A percentile compares a stretch with the other conserved stretches of the same genome.
Evolutionary conservation across 2,329 filamentous ascomycete species (phyloP).

Genomic region (Paraconiothyrium brasiliense): DNA sequence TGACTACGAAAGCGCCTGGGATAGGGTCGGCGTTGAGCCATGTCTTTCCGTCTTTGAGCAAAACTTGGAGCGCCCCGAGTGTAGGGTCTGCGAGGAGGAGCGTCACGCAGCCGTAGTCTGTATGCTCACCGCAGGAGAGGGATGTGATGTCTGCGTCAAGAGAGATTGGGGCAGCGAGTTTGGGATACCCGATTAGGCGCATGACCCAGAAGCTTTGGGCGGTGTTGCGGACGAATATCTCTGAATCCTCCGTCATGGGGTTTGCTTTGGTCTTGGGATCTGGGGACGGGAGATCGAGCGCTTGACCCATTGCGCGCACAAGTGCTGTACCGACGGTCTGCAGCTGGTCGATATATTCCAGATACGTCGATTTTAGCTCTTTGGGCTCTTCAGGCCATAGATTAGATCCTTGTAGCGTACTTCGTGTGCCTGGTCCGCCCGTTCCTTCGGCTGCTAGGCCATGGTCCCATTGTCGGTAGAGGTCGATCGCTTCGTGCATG

Average conservation of each 20-base stretch:
- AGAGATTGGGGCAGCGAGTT: constrained; percentile 29
- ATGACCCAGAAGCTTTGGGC: constrained; percentile 52
- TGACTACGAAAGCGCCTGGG: constrained; percentile 57
- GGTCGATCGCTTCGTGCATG: constrained; percentile 53
- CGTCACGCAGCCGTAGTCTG: constrained; percentile 59
- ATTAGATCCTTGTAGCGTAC: constrained; percentile 53
- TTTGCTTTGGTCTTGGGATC: neutral
- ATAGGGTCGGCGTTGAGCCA: constrained; percentile 59
- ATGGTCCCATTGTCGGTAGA: constrained; percentile 49
- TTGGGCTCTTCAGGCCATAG: constrained; percentile 52
- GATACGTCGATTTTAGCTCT: constrained; percentile 43
- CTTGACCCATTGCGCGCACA: constrained; percentile 51
- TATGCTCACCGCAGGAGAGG: constrained; percentile 54
- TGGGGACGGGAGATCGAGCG: constrained; percentile 35
- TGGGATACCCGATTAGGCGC: constrained; percentile 53
- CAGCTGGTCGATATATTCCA: constrained; percentile 40
- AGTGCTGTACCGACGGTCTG: constrained; percentile 44
- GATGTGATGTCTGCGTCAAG: constrained; percentile 29
- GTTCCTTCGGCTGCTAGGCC: constrained; percentile 25
- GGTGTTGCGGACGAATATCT: constrained; percentile 46
- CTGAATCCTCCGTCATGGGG: constrained; percentile 31
- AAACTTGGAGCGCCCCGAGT: constrained; percentile 55
- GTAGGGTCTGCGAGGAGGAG: constrained; percentile 57
- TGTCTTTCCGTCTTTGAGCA: constrained; percentile 48
- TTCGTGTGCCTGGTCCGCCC: constrained; percentile 30